Conservation (phyloP, 306 rosid species). For the Ochetophila trinervis region DNA sequence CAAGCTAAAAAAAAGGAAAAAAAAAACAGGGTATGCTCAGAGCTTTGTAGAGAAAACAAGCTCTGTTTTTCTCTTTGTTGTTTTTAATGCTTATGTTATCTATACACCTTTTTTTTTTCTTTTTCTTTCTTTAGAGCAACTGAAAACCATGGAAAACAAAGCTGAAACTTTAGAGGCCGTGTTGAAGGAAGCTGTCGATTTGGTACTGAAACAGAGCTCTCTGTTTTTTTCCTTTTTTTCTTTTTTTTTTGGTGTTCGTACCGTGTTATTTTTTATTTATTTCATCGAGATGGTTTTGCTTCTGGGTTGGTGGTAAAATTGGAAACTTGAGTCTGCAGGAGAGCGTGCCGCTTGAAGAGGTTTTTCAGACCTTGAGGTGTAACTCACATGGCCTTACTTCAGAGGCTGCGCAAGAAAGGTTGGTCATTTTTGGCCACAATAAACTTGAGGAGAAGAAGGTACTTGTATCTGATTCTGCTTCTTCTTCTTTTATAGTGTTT, state of each 20-base stretch:
- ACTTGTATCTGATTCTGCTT: background rate
- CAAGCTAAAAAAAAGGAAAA: slow-evolving; percentile 2
- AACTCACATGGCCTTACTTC: slow-evolving; percentile 59
- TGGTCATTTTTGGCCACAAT: slow-evolving; percentile 71
- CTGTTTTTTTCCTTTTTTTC: background rate
- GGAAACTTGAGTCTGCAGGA: slow-evolving; percentile 39
- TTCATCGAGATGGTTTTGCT: slow-evolving; percentile 2
- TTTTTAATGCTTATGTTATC: background rate
- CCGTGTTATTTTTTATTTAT: background rate
- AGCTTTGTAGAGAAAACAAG: background rate
- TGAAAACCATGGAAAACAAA: slow-evolving; percentile 35
- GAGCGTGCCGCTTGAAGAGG: slow-evolving; percentile 71
- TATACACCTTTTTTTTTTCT: background rate
- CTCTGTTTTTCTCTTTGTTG: slow-evolving; percentile 15
- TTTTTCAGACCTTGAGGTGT: slow-evolving; percentile 65
- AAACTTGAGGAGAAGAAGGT: slow-evolving; percentile 85
- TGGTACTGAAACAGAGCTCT: slow-evolving; percentile 48
- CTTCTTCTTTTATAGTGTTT: background rate
- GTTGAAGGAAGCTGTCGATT: slow-evolving; percentile 73
- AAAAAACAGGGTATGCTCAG: background rate
- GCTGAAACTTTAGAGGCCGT: slow-evolving; percentile 59
- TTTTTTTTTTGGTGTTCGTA: background rate
- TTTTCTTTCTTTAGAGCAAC: slow-evolving; percentile 9
- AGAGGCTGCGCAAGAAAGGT: slow-evolving; percentile 57
- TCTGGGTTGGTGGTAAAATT: background rate